Evolutionary conservation across 306 rosid species (phyloP).

Genomic region (Echinosophora koreensis): DNA sequence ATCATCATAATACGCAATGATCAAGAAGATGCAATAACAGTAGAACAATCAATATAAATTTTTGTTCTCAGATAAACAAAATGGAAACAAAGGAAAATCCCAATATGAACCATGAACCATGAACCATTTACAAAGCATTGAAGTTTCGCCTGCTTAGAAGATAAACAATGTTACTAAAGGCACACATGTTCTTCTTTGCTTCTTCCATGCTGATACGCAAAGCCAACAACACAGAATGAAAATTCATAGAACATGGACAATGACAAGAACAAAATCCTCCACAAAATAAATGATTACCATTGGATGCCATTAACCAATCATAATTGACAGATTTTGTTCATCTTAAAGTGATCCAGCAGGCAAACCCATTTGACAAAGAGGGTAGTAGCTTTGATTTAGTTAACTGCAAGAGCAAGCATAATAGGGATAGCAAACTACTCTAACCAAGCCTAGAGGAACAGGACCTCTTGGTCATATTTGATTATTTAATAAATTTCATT

Average conservation of each 20-base stretch:
- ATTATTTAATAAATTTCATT: slow-evolving; percentile 58
- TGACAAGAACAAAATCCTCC: slow-evolving; percentile 5
- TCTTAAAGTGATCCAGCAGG: neutral
- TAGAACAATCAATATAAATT: slow-evolving; percentile 33
- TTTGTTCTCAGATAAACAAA: slow-evolving; percentile 19
- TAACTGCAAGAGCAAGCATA: slow-evolving; percentile 1
- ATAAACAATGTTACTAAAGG: slow-evolving; percentile 76
- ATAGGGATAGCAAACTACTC: slow-evolving; percentile 20
- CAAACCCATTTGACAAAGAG: slow-evolving; percentile 4
- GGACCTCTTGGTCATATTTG: slow-evolving; percentile 47
- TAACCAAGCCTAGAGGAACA: slow-evolving; percentile 46
- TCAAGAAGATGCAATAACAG: neutral
- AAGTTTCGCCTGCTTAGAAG: slow-evolving; percentile 6
- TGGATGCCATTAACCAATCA: neutral
- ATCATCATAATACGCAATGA: too few relatives aligned
- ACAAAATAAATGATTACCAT: neutral
- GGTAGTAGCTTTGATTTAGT: neutral
- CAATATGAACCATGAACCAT: neutral
- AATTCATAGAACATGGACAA: neutral
- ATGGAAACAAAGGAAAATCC: slow-evolving; percentile 1
- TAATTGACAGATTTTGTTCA: neutral
- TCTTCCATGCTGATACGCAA: slow-evolving; percentile 83
- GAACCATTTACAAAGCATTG: neutral
- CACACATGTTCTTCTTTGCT: slow-evolving; percentile 98
- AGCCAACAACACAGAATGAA: slow-evolving; percentile 7